Evolutionary conservation across 352 stramenopile species (phyloP), one percentile per base, ranked within the genome.

Genomic region (Globisporangium camurandrum): DNA sequence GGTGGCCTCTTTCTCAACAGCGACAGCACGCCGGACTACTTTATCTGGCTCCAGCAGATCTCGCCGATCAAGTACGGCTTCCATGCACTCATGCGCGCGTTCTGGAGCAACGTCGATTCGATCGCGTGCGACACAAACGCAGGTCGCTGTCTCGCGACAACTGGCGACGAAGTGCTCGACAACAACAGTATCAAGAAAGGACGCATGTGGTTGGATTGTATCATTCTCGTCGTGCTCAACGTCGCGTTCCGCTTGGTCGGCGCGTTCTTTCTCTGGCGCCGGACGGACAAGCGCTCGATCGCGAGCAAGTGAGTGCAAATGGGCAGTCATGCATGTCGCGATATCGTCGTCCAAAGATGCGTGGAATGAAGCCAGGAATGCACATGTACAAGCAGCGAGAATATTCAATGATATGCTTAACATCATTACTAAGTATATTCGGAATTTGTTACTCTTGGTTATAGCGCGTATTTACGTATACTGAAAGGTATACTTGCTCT

Each of bases 31-130:
- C 63, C 63, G 5, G 51, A 39, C 40, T 66, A 66, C 56, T 71
- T 69, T 36, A 56, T 62, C 39, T 71, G 63, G 63, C 46, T 71
- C n/a, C 56, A 66, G 47, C 45, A 56, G 28, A 57, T 71, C 30
- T 69, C 63, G 38, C 61, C 61, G n/a, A 69, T 71, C 42, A 68
- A 66, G 44, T 69, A 71, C 56, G 43, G 41, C 40, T 74, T 66
- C 36, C 54, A 68, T 40, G 58, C 46, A 14, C 50, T 73, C 54
- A 70, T 69, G 60, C 61, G 64, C 20, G 58, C 54, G 24, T 70
- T 64, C 49, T 73, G 61, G 64, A 60, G 22, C 31, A 38, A 28
- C 27, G 53, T 73, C 8, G 17, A 50, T 12, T 27, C 26, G 28
- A 74, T 74, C 54, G 45, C 45, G 16, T 71, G 65, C 45, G 39